These are phyloP conservation scores for Hortiboletus flavorubellus DNA, from an alignment of 768 basidiomycete species.

Conservation along the genomic window DNA sequence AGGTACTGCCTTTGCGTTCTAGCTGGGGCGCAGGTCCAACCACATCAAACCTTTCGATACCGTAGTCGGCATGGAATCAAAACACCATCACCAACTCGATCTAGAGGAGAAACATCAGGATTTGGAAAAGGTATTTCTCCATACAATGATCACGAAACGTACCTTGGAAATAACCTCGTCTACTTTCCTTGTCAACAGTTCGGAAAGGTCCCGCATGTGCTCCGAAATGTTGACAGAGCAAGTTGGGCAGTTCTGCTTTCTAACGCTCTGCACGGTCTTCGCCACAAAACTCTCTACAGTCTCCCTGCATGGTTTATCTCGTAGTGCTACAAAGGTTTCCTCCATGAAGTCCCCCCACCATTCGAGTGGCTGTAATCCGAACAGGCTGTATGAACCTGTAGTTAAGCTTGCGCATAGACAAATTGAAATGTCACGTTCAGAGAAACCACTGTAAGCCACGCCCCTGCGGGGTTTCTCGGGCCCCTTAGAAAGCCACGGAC, in stretches of 20 bases:
- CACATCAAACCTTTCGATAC: not conserved
- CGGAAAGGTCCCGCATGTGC: constrained; percentile 13
- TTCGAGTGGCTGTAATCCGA: not conserved
- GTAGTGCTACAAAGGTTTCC: constrained; percentile 2
- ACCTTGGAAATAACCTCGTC: constrained; percentile 10
- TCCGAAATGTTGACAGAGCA: constrained; percentile 7
- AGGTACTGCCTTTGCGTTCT: not conserved
- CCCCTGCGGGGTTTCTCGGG: too few species aligned
- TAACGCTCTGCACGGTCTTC: not conserved
- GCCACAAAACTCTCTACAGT: not conserved
- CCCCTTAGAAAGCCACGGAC: not conserved
- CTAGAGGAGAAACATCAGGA: not conserved
- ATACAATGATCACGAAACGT: not conserved
- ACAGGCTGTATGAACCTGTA: not conserved
- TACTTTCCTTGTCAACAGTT: not conserved
- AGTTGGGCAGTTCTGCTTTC: not conserved
- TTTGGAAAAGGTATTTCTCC: not conserved
- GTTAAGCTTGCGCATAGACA: not conserved
- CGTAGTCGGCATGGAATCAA: not conserved
- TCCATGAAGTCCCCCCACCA: constrained; percentile 25
- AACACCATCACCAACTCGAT: not conserved
- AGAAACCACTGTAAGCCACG: not conserved
- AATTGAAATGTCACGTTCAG: not conserved
- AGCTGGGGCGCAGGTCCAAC: not conserved
- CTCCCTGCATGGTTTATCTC: constrained; percentile 19